These are phyloP conservation scores for Lotus japonicus DNA, from an alignment of 306 rosid species.

Conservation along the genomic window DNA sequence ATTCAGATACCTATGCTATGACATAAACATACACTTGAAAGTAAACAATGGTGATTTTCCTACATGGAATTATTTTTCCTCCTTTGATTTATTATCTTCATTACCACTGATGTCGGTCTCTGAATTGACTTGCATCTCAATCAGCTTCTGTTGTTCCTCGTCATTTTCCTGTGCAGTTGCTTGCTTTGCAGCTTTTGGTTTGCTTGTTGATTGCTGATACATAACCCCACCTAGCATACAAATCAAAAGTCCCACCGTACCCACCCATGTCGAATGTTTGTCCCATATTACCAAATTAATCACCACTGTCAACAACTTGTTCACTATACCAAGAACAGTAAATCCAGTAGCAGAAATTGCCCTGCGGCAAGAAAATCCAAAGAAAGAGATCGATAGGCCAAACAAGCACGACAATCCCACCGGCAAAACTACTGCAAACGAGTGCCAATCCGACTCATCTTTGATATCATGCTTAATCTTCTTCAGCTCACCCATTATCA, in stretches of 20 bases:
- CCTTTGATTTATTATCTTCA: conserved; percentile 30
- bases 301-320: conserved; percentile 71
- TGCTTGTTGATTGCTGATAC: conserved; percentile 74
- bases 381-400: conserved; percentile 75
- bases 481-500: conserved; percentile 76
- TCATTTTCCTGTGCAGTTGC: conserved; percentile 28
- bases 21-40: conserved; percentile 20
- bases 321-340: conserved; percentile 88
- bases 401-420: conserved; percentile 73
- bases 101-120: conserved; percentile 19
- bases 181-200: conserved; percentile 44
- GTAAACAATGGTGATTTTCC: not conserved
- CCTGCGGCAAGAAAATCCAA: conserved; percentile 83
- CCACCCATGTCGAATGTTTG: conserved; percentile 74
- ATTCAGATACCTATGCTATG: conserved; percentile 15
- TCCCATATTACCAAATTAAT: conserved; percentile 77
- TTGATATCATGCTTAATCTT: conserved; percentile 67
- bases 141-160: conserved; percentile 53
- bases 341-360: conserved; percentile 78
- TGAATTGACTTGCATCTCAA: conserved; percentile 47
- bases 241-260: conserved; percentile 68
- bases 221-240: conserved; percentile 73
- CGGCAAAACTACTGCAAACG: conserved; percentile 56
- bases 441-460: conserved; percentile 63
- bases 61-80: conserved; percentile 23